Conservation (phyloP, 1,139 yeast species). For the Oligophagozyma castellii region DNA sequence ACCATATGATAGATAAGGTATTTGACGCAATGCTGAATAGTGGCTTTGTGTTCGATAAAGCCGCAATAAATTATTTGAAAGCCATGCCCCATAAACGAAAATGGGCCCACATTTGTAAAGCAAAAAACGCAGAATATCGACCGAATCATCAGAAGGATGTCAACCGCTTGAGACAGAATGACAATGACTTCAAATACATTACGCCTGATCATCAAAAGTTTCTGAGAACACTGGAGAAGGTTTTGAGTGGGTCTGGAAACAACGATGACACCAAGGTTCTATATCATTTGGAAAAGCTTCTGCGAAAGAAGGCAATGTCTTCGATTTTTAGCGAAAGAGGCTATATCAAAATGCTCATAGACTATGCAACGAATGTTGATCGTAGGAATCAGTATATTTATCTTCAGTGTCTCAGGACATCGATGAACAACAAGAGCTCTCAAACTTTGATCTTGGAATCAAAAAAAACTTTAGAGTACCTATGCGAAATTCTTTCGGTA, state of each 20-base stretch:
- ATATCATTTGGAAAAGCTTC: slow-evolving; percentile 8
- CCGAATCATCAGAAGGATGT: not conserved
- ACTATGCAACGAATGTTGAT: slow-evolving; percentile 1
- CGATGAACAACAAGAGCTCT: slow-evolving; percentile 5
- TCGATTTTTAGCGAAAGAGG: slow-evolving; percentile 4
- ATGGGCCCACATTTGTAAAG: slow-evolving; percentile 9
- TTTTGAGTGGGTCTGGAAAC: slow-evolving; percentile 1
- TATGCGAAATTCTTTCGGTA: slow-evolving; percentile 2
- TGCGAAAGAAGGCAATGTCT: slow-evolving; percentile 5
- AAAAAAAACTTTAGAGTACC: slow-evolving; percentile 2
- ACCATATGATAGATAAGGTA: not conserved
- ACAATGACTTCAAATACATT: not conserved
- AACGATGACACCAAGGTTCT: slow-evolving; percentile 2
- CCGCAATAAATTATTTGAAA: slow-evolving; percentile 1
- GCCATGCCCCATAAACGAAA: slow-evolving; percentile 5
- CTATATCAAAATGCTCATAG: slow-evolving; percentile 5
- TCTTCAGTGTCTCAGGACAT: slow-evolving; percentile 8
- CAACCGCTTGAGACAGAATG: not conserved
- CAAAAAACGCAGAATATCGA: not conserved
- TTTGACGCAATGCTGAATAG: slow-evolving; percentile 6
- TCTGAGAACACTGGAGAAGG: not conserved
- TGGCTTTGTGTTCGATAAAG: slow-evolving; percentile 3
- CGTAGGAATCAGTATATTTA: slow-evolving; percentile 5
- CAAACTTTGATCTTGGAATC: slow-evolving; percentile 4
- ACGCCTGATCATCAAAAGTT: not conserved